These are phyloP conservation scores for Podospora conica DNA, from an alignment of 495 filamentous ascomycete genomes.

Conservation along the genomic window DNA sequence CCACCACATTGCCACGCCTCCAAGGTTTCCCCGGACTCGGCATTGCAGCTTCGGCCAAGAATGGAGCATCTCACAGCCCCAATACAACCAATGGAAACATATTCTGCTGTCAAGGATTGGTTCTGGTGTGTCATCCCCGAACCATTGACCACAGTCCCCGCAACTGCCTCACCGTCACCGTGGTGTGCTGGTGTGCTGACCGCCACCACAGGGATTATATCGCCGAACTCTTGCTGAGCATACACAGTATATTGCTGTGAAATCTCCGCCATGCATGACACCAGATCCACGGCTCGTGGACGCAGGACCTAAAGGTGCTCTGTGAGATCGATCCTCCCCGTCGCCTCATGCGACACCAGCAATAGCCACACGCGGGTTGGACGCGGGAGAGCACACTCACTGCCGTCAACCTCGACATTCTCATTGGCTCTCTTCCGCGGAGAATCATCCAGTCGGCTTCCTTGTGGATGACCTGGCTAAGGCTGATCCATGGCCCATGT, in stretches of 20 bases:
- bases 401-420: neutral
- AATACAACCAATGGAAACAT: neutral
- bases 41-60: neutral
- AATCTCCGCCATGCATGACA: neutral
- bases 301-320: neutral
- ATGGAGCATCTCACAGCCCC: neutral
- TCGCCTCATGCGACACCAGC: neutral
- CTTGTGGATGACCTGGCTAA: conserved; percentile 7
- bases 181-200: neutral
- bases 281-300: conserved; percentile 1
- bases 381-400: neutral
- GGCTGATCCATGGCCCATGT: conserved; percentile 6
- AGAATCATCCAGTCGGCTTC: conserved; percentile 8
- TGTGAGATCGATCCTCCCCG: neutral
- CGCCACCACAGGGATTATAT: neutral
- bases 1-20: neutral
- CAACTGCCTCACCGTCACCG: neutral
- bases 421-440: conserved; percentile 18
- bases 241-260: neutral
- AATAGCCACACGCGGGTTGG: conserved; percentile 4
- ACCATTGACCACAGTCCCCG: conserved; percentile 7
- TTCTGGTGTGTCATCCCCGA: neutral
- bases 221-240: neutral
- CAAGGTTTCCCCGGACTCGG: neutral
- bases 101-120: neutral